Percentiles rank a stretch among this genome's conserved stretches.
These are phyloP conservation scores for Magnusiomyces paraingens DNA, from an alignment of 1,139 yeast genomes.

Conservation along the genomic window DNA sequence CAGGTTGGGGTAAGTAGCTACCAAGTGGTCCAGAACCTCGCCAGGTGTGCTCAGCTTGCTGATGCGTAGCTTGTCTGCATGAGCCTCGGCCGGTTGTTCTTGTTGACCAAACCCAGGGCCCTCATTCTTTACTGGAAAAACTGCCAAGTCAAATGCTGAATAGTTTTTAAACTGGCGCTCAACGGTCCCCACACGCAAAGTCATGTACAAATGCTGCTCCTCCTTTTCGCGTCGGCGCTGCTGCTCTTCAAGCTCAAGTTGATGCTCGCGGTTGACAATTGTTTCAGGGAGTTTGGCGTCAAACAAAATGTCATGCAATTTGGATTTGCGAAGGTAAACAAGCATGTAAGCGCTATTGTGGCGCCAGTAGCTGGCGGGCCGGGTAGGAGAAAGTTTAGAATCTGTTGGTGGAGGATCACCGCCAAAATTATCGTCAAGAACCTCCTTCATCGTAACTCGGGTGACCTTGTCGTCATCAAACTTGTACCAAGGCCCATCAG, in stretches of 20 bases:
- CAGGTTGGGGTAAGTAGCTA: slow-evolving; percentile 33
- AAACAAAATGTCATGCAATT: slow-evolving; percentile 50
- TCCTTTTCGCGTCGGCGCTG: slow-evolving; percentile 57
- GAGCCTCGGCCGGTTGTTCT: slow-evolving; percentile 35
- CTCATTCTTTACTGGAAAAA: slow-evolving; percentile 17
- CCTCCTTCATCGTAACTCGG: slow-evolving; percentile 76
- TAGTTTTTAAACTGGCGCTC: slow-evolving; percentile 48
- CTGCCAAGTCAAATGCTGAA: slow-evolving; percentile 69
- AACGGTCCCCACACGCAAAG: slow-evolving; percentile 49
- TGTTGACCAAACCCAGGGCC: slow-evolving; percentile 7
- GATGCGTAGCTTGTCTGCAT: slow-evolving; percentile 48
- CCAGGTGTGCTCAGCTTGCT: slow-evolving; percentile 51
- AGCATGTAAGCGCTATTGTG: slow-evolving; percentile 96
- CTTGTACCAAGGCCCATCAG: slow-evolving; percentile 71
- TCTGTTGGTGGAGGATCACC: slow-evolving; percentile 40
- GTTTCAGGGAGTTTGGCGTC: slow-evolving; percentile 62
- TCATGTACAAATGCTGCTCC: slow-evolving; percentile 71
- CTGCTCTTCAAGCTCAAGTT: slow-evolving; percentile 53
- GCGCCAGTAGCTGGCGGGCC: slow-evolving; percentile 41
- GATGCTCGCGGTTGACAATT: slow-evolving; percentile 57
- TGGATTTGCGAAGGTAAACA: slow-evolving; percentile 73
- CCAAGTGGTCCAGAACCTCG: slow-evolving; percentile 47
- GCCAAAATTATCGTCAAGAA: slow-evolving; percentile 89
- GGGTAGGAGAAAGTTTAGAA: slow-evolving; percentile 8
- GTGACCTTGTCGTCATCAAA: slow-evolving; percentile 96